Percentiles rank a stretch among this genome's conserved stretches.
Evolutionary conservation across 768 basidiomycete species (phyloP).

Genomic region (Boletus barrowsii): DNA sequence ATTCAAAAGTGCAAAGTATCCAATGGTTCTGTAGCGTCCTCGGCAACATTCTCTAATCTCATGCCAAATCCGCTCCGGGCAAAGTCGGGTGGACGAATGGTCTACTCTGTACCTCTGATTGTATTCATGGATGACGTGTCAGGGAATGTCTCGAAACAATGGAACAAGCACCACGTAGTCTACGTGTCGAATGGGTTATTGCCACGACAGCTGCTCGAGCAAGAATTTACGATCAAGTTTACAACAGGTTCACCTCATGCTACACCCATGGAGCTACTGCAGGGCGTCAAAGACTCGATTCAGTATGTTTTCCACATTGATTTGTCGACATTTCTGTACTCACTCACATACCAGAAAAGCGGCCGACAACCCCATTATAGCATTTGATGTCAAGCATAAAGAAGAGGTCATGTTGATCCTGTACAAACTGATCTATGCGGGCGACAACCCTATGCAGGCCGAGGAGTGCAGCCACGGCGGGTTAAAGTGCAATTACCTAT

Average conservation of each 20-base stretch:
- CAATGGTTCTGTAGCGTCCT: conserved; percentile 7
- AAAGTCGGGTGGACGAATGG: conserved; percentile 19
- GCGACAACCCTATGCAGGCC: no score
- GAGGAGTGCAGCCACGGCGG: no score
- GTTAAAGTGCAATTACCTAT: no score
- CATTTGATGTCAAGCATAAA: conserved; percentile 21
- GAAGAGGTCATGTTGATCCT: conserved; percentile 23
- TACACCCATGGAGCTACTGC: conserved; percentile 32
- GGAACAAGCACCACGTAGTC: conserved; percentile 34
- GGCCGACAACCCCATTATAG: neutral
- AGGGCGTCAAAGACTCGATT: conserved; percentile 26
- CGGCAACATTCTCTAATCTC: neutral
- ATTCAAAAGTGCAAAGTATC: no score
- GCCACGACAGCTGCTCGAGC: conserved; percentile 28
- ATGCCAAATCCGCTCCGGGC: conserved; percentile 22
- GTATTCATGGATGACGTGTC: conserved; percentile 38
- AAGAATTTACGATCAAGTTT: conserved; percentile 31
- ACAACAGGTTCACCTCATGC: conserved; percentile 34
- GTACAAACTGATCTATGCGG: neutral
- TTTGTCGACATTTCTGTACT: neutral
- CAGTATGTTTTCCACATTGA: conserved; percentile 13
- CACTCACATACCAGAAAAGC: neutral
- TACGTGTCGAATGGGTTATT: no score
- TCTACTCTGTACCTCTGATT: conserved; percentile 23
- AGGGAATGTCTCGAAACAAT: conserved; percentile 36